Evolutionary conservation across 169 alveolate genomes (phyloP).

Genomic region (Plasmodium gonderi): DNA sequence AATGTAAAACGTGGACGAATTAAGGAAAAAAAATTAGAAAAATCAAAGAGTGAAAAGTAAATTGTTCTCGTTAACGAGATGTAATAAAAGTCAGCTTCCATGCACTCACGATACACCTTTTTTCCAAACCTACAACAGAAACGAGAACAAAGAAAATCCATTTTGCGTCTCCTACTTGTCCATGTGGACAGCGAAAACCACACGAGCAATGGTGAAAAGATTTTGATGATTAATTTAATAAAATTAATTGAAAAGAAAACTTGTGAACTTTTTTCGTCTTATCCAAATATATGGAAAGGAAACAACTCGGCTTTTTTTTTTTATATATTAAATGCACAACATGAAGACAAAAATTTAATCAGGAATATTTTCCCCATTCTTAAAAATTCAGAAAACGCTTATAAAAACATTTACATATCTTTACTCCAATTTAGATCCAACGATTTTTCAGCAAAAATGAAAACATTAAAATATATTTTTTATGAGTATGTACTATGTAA

Average conservation of each 20-base stretch:
- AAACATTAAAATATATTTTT: slow-evolving; percentile 33
- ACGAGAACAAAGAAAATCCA: background rate
- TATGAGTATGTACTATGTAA: slow-evolving; percentile 1
- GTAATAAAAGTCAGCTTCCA: background rate
- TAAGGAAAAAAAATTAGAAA: background rate
- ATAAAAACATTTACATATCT: slow-evolving; percentile 39
- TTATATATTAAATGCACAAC: slow-evolving; percentile 22
- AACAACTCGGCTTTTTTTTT: slow-evolving; percentile 42
- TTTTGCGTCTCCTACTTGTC: slow-evolving; percentile 52
- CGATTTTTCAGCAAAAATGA: slow-evolving; percentile 15
- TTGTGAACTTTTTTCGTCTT: slow-evolving; percentile 22
- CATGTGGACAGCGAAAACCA: slow-evolving; percentile 71
- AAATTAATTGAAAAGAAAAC: slow-evolving; percentile 34
- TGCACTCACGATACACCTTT: background rate
- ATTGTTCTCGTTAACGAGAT: background rate
- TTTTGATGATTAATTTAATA: slow-evolving; percentile 51
- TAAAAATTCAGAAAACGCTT: slow-evolving; percentile 1
- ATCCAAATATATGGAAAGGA: slow-evolving; percentile 65
- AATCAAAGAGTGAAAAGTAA: background rate
- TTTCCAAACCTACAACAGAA: background rate
- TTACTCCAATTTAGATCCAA: slow-evolving; percentile 22
- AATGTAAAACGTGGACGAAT: background rate
- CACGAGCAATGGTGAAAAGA: slow-evolving; percentile 51
- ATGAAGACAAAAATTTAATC: slow-evolving; percentile 34
- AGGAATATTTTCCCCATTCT: slow-evolving; percentile 17